Conservation (phyloP, 2,329 filamentous ascomycete genomes). For the Xylariaceae sp. region DNA sequence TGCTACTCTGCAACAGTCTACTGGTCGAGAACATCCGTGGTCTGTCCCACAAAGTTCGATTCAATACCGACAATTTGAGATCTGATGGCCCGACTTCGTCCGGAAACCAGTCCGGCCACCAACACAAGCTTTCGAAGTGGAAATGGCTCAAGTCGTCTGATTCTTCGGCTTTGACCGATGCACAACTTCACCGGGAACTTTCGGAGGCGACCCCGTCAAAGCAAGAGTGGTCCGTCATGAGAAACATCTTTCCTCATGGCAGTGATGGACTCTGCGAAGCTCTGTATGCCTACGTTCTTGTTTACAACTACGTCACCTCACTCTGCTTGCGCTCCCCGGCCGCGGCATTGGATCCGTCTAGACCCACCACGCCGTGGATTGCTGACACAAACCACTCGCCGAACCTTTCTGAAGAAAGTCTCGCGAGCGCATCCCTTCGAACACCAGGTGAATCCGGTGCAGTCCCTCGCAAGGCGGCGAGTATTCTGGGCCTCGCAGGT, state of each 20-base stretch:
- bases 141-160: conserved; percentile 23
- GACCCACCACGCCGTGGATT: conserved; percentile 6
- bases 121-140: conserved; percentile 22
- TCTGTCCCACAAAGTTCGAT: conserved; percentile 50
- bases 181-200: conserved; percentile 5
- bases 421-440: conserved; percentile 2
- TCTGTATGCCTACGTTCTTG: conserved; percentile 54
- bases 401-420: not conserved
- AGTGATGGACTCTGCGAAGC: conserved; percentile 54
- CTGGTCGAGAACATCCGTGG: conserved; percentile 54
- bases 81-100: conserved; percentile 18
- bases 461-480: conserved; percentile 43
- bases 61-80: conserved; percentile 23
- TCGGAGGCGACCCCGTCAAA: conserved; percentile 1
- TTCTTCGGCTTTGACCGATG: conserved; percentile 6
- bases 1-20: conserved; percentile 51
- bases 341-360: not conserved
- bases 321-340: conserved; percentile 31
- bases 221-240: conserved; percentile 41
- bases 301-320: conserved; percentile 51
- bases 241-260: conserved; percentile 48
- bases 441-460: conserved; percentile 21
- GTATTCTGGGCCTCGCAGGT: conserved; percentile 42
- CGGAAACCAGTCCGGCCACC: conserved; percentile 18
- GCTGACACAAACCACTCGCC: conserved; percentile 6